Conservation (phyloP, 73 alveolate species). For the Stentor coeruleus region DNA sequence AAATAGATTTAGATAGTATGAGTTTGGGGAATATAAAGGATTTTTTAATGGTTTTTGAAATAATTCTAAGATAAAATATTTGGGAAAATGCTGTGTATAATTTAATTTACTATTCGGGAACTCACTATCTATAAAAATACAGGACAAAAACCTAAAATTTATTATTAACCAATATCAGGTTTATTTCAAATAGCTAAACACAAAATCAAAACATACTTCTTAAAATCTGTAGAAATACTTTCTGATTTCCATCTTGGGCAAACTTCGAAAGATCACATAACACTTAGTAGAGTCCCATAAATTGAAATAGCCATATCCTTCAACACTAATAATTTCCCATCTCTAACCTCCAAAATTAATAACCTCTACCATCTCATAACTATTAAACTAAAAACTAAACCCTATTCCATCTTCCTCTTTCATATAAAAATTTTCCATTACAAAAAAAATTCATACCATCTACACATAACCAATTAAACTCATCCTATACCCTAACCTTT, state of each 20-base stretch:
- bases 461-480: not conserved
- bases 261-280: constrained; percentile 25
- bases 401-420: constrained; percentile 24
- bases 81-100: not conserved
- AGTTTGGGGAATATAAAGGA: too few relatives aligned
- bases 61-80: too few relatives aligned
- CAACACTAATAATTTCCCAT: constrained; percentile 14
- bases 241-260: constrained; percentile 33
- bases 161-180: not conserved
- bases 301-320: not conserved
- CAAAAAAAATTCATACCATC: constrained; percentile 41
- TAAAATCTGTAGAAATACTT: constrained; percentile 46
- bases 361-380: not conserved
- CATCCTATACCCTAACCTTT: not conserved
- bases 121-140: not conserved
- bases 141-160: not conserved
- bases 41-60: too few relatives aligned
- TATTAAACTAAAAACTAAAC: constrained; percentile 31
- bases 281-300: constrained; percentile 25
- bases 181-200: not conserved
- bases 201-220: not conserved
- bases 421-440: constrained; percentile 28
- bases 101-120: not conserved
- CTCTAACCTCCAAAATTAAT: not conserved
- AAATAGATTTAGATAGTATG: too few relatives aligned